These are phyloP conservation scores for Acanthamoeba sp. DNA, from an alignment of 208 protist species.

Conservation along the genomic window DNA sequence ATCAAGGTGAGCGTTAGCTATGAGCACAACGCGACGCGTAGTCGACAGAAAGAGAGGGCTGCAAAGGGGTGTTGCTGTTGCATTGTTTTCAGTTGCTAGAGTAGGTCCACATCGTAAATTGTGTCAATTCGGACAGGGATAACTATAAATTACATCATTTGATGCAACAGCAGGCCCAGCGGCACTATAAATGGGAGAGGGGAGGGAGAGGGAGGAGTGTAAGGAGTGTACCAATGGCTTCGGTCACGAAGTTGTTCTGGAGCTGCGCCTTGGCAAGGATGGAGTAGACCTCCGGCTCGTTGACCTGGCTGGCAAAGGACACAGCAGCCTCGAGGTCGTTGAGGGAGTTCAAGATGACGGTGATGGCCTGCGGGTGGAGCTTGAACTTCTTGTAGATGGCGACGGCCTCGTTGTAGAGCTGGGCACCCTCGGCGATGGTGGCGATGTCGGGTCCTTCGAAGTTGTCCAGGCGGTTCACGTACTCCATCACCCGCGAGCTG, in stretches of 20 bases:
- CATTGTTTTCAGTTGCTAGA: conserved; percentile 28
- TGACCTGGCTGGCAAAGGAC: conserved; percentile 96
- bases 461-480: conserved; percentile 98
- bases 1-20: too few species aligned
- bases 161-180: background rate
- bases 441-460: conserved; percentile 99
- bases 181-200: background rate
- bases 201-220: background rate
- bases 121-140: conserved; percentile 71
- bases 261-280: conserved; percentile 97
- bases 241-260: conserved; percentile 92
- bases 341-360: conserved; percentile 95
- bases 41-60: background rate
- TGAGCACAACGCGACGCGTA: background rate
- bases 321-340: conserved; percentile 94
- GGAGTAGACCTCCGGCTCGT: conserved; percentile 95
- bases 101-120: conserved; percentile 28
- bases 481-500: conserved; percentile 97
- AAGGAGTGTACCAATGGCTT: conserved; percentile 93
- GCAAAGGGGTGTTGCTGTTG: background rate
- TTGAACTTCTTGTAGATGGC: conserved; percentile 99
- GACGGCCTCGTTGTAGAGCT: conserved; percentile 99
- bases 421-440: conserved; percentile 92
- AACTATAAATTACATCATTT: conserved; percentile 63
- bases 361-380: conserved; percentile 96